phyloP scores from a whole-genome alignment of 106 monocot species.

The Dioscorea alata region DNA sequence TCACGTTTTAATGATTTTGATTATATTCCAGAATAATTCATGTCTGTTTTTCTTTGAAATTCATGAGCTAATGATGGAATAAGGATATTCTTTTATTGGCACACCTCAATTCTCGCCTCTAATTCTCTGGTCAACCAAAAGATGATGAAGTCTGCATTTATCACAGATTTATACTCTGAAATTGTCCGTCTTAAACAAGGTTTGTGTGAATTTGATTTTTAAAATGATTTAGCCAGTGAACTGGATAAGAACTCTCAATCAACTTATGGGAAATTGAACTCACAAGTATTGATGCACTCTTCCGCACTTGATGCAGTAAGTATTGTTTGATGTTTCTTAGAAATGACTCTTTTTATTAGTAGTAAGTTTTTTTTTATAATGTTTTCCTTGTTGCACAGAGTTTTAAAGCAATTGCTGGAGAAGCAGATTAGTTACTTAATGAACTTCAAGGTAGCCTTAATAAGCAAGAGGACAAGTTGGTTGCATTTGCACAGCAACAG shows the following conservation, averaged over 20 bases:
- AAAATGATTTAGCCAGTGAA: slow-evolving; percentile 34
- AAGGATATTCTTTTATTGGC: neutral
- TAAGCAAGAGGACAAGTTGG: slow-evolving; percentile 70
- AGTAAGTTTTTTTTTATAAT: neutral
- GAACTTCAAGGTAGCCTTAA: slow-evolving; percentile 64
- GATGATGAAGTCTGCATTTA: slow-evolving; percentile 98
- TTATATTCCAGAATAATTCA: too few species aligned
- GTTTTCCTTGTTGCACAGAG: too few species aligned
- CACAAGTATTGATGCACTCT: slow-evolving; percentile 64
- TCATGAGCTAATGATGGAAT: too few species aligned
- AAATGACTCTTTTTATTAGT: neutral
- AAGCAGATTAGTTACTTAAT: slow-evolving; percentile 82
- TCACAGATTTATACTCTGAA: slow-evolving; percentile 90
- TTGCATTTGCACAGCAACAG: slow-evolving; percentile 70
- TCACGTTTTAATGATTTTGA: too few species aligned
- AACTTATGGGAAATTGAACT: slow-evolving; percentile 61
- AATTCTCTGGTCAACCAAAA: slow-evolving; percentile 79
- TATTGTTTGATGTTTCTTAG: neutral
- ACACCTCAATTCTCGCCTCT: neutral
- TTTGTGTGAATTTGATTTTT: neutral
- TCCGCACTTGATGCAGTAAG: slow-evolving; percentile 78
- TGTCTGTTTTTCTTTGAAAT: too few species aligned
- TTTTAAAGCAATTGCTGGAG: slow-evolving; percentile 65
- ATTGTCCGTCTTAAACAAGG: slow-evolving; percentile 99
- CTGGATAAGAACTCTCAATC: slow-evolving; percentile 72